Evolutionary conservation across 2,329 filamentous ascomycete genomes (phyloP).

Genomic region (Pseudogymnoascus sp.): DNA sequence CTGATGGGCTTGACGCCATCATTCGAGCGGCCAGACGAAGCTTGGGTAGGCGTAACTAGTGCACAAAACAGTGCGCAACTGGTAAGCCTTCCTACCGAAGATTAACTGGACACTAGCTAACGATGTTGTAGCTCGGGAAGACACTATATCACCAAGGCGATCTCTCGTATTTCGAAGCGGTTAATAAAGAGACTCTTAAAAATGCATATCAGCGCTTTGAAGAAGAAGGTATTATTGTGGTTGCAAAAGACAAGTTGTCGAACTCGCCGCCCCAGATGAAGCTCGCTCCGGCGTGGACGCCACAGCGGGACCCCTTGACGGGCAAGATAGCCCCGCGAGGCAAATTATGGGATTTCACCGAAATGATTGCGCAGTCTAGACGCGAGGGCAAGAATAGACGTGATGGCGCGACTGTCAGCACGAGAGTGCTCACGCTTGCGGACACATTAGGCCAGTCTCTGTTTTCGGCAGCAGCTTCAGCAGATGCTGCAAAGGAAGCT

Average conservation of each 20-base stretch:
- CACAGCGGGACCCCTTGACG: conserved; percentile 53
- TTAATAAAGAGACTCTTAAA: conserved; percentile 95
- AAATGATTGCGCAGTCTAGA: conserved; percentile 72
- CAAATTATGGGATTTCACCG: conserved; percentile 83
- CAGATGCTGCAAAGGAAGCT: conserved; percentile 37
- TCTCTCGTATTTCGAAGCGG: conserved; percentile 92
- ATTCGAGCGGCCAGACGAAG: conserved; percentile 42
- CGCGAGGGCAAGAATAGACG: conserved; percentile 92
- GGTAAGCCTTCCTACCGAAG: conserved; percentile 39
- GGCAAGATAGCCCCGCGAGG: conserved; percentile 61
- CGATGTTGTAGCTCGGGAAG: conserved; percentile 63
- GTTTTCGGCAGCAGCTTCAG: conserved; percentile 50
- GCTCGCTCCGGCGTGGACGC: conserved; percentile 67
- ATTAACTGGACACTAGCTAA: conserved; percentile 19
- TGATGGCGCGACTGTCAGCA: conserved; percentile 85
- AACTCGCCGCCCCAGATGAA: conserved; percentile 56
- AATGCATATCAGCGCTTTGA: conserved; percentile 85
- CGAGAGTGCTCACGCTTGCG: conserved; percentile 68
- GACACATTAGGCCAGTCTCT: conserved; percentile 64
- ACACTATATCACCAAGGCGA: conserved; percentile 97
- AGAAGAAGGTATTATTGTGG: conserved; percentile 79
- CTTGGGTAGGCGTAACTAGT: conserved; percentile 71
- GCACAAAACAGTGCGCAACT: conserved; percentile 76
- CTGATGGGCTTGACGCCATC: conserved; percentile 81
- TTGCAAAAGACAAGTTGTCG: conserved; percentile 59